Evolutionary conservation across 2,329 filamentous ascomycete genomes (phyloP).

Genomic region (Rutstroemia sp.): DNA sequence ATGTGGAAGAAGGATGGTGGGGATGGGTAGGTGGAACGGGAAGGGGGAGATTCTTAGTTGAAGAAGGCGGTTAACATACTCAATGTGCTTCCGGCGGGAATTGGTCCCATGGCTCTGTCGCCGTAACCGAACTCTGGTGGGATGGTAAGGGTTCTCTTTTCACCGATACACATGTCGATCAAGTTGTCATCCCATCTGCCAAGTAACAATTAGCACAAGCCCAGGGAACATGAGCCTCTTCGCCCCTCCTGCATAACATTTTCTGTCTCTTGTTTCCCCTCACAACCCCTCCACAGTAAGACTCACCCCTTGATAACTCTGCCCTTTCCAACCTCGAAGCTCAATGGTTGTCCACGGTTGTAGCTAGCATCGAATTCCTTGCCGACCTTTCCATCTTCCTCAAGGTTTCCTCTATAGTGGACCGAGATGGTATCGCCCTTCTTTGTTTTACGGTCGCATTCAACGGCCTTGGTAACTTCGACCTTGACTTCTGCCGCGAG

Average conservation of each 20-base stretch:
- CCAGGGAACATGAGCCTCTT: not conserved
- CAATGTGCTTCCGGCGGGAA: slow-evolving; percentile 73
- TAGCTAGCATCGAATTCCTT: slow-evolving; percentile 81
- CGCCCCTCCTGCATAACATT: not conserved
- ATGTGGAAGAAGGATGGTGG: not conserved
- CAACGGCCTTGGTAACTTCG: slow-evolving; percentile 64
- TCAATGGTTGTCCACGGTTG: slow-evolving; percentile 67
- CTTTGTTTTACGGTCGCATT: slow-evolving; percentile 71
- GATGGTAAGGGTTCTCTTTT: slow-evolving; percentile 84
- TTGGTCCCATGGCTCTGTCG: slow-evolving; percentile 66
- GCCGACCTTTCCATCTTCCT: slow-evolving; percentile 47
- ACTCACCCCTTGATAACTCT: slow-evolving; percentile 83
- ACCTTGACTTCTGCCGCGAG: slow-evolving; percentile 54
- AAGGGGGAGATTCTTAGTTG: not conserved
- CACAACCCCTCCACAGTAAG: not conserved
- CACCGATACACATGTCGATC: slow-evolving; percentile 89
- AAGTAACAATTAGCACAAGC: not conserved
- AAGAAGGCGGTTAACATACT: slow-evolving; percentile 39
- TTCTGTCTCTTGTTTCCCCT: not conserved
- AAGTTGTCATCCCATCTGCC: slow-evolving; percentile 82
- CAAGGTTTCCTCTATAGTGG: slow-evolving; percentile 81
- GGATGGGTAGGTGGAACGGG: too few species aligned
- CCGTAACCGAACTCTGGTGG: slow-evolving; percentile 85
- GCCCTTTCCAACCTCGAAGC: slow-evolving; percentile 71
- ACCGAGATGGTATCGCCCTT: slow-evolving; percentile 76